Evolutionary conservation across 495 filamentous ascomycete genomes (phyloP).

Genomic region (Neurospora sp.): DNA sequence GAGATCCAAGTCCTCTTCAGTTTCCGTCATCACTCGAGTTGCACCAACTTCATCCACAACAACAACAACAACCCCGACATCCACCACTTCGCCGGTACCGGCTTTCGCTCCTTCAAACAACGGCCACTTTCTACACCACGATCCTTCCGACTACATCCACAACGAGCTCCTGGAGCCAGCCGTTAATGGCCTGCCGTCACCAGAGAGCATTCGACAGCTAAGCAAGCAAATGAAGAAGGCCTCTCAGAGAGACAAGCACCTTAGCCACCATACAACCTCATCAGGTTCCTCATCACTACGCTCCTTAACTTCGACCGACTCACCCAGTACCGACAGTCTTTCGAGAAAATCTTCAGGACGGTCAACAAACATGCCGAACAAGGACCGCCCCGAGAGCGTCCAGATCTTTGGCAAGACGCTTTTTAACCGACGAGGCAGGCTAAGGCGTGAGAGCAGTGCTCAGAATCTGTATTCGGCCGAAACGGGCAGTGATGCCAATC

Average conservation of each 20-base stretch:
- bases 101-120: conserved; percentile 3
- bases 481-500: conserved; percentile 13
- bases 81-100: conserved; percentile 3
- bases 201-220: conserved; percentile 41
- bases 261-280: conserved; percentile 35
- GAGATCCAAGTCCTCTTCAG: conserved; percentile 5
- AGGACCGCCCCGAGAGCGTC: conserved; percentile 43
- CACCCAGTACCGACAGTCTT: conserved; percentile 17
- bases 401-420: conserved; percentile 46
- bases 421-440: conserved; percentile 34
- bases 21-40: neutral
- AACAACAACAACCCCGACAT: conserved; percentile 1
- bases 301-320: conserved; percentile 28
- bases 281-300: conserved; percentile 39
- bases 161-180: conserved; percentile 35
- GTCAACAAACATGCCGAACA: conserved; percentile 34
- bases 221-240: conserved; percentile 40
- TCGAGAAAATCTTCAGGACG: conserved; percentile 42
- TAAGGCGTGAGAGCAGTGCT: conserved; percentile 32
- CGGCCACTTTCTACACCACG: conserved; percentile 6
- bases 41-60: neutral
- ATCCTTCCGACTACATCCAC: conserved; percentile 15
- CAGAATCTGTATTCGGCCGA: conserved; percentile 31
- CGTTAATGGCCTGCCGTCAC: conserved; percentile 44
- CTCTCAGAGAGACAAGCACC: conserved; percentile 34